Conservation (phyloP, 371 early-diverging fungal genomes). For the Coemansia sp. region DNA sequence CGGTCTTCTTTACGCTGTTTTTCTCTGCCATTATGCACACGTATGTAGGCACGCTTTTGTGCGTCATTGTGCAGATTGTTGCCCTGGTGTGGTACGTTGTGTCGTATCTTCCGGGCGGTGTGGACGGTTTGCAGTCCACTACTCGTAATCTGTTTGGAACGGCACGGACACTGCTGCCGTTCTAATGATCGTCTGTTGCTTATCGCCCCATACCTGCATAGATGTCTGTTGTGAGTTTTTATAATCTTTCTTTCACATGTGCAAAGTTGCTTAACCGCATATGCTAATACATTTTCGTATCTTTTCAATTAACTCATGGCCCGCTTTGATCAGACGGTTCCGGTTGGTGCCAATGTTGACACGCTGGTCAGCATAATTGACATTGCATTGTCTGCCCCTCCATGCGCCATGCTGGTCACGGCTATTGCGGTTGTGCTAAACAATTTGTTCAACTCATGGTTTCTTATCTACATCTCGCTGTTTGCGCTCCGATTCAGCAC, state of each 20-base stretch:
- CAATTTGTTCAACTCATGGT: conserved; percentile 5
- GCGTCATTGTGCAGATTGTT: conserved; percentile 54
- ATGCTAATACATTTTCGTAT: not conserved
- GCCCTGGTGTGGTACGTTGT: conserved; percentile 59
- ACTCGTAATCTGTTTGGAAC: conserved; percentile 39
- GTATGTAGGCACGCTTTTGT: conserved; percentile 55
- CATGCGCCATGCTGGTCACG: conserved; percentile 7
- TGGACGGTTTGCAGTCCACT: conserved; percentile 46
- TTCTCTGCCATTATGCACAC: conserved; percentile 53
- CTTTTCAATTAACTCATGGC: conserved; percentile 1
- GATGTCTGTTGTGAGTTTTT: not conserved
- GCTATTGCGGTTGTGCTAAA: conserved; percentile 11
- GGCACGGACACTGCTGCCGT: conserved; percentile 45
- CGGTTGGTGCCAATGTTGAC: conserved; percentile 35
- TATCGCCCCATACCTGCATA: not conserved
- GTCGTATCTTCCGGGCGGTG: conserved; percentile 59
- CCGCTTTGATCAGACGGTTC: not conserved
- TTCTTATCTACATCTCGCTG: conserved; percentile 5
- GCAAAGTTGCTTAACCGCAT: no score
- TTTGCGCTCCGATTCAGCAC: not conserved
- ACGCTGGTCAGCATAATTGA: conserved; percentile 9
- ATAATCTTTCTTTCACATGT: not conserved
- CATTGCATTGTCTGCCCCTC: conserved; percentile 5
- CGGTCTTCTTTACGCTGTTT: conserved; percentile 56
- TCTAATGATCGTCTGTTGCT: conserved; percentile 14